Evolutionary conservation across 1,284 basidiomycete genomes (phyloP).

Genomic region (Malassezia dermatis): DNA sequence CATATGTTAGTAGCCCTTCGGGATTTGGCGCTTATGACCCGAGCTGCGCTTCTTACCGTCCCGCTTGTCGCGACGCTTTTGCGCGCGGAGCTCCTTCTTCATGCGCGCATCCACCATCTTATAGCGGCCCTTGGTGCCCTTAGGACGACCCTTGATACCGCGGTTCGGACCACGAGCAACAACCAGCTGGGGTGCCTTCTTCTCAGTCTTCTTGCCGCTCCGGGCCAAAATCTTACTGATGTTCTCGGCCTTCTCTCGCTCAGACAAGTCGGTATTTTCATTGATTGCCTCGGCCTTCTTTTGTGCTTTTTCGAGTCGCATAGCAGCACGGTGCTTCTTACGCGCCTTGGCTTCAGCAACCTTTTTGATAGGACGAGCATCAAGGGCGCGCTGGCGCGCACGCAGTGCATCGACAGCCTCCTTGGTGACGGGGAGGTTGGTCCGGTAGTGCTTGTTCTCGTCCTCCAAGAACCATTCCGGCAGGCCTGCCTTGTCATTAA

Average conservation of each 20-base stretch:
- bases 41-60: conserved; percentile 42
- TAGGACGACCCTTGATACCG: conserved; percentile 83
- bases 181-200: conserved; percentile 74
- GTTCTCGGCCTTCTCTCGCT: conserved; percentile 84
- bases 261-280: conserved; percentile 61
- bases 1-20: conserved; percentile 13
- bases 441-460: conserved; percentile 81
- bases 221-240: conserved; percentile 77
- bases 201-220: conserved; percentile 56
- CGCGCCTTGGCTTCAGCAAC: conserved; percentile 95
- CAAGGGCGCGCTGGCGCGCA: conserved; percentile 81
- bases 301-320: conserved; percentile 79
- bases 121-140: conserved; percentile 71
- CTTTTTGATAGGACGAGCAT: conserved; percentile 98
- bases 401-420: conserved; percentile 79
- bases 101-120: conserved; percentile 45
- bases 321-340: conserved; percentile 82
- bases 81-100: conserved; percentile 46
- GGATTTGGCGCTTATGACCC: conserved; percentile 4
- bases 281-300: conserved; percentile 94
- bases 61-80: conserved; percentile 37
- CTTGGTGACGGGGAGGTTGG: conserved; percentile 91
- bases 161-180: conserved; percentile 84
- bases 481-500: conserved; percentile 80
- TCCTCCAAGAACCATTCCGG: conserved; percentile 97